Evolutionary conservation across 352 stramenopile genomes (phyloP), one percentile per base, ranked within the genome.

Genomic region (Blastocystis sp.): DNA sequence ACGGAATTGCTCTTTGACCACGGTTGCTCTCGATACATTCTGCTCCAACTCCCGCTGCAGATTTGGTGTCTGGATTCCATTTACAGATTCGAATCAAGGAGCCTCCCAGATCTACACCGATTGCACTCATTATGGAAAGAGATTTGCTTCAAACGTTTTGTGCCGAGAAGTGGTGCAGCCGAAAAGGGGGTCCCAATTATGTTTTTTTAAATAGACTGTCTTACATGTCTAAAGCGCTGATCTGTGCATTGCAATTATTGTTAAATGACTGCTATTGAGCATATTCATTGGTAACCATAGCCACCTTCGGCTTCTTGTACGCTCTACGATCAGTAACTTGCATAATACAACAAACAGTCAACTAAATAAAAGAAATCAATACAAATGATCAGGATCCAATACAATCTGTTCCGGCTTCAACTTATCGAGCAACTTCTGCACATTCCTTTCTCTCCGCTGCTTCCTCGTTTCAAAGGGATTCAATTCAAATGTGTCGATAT

Each of bases 381-480:
- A 89, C 44, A 78, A 59, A 30, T 59, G 22, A 89, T 94, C 94
- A 42, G 96, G 96, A 92, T 98, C 95, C 27, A 99, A 91, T 48
- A 94, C 94, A 92, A 99, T 99, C 94, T 98, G 99, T 91, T 99
- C 96, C 15, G 95, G 95, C 88, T 92, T 93, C 42, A 99, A 92
- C 92, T 99, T 99, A 91, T 99, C 96, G 73, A 99, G 91, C 78
- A 99, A 91, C 48, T 95, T 95, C 59, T 96, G 94, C 51, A 99
- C 96, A 90, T 98, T 96, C 1, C 93, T 94, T 92, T 99, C 96
- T 62, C 96, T 94, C 89, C 96, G 93, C 92, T 99, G 96, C 91
- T 98, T 98, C 66, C 92, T 93, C 91, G 97, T 98, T 90, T 98
- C 93, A 92, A 95, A 98, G 87, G 96, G 96, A 91, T 99, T 98